phyloP scores from a whole-genome alignment of 495 filamentous ascomycete genomes.

The Aspergillus kassunensis region DNA sequence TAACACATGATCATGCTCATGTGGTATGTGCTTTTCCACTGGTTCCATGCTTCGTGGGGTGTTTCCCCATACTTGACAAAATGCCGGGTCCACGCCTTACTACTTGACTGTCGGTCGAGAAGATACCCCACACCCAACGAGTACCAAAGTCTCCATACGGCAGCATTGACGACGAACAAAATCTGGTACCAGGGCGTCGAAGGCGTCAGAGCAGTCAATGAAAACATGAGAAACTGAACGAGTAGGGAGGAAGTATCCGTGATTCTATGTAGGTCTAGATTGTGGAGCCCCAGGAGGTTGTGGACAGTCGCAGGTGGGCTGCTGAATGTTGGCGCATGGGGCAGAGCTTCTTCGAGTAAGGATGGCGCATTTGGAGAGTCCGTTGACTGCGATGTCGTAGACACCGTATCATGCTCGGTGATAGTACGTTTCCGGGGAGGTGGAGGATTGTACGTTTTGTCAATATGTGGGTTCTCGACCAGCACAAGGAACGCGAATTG shows the following conservation, averaged over 20 bases:
- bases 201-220: conserved; percentile 70
- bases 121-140: conserved; percentile 83
- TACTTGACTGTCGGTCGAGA: conserved; percentile 77
- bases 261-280: conserved; percentile 81
- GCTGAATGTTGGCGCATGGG: conserved; percentile 37
- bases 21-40: conserved; percentile 97
- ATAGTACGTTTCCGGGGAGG: conserved; percentile 61
- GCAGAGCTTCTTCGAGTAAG: conserved; percentile 34
- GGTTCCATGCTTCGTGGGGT: conserved; percentile 86
- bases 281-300: conserved; percentile 73
- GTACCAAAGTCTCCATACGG: conserved; percentile 87
- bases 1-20: conserved; percentile 87
- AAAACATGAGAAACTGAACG: conserved; percentile 66
- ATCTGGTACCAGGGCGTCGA: conserved; percentile 67
- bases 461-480: conserved; percentile 96
- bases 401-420: conserved; percentile 34
- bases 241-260: conserved; percentile 78
- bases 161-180: conserved; percentile 76
- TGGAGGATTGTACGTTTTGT: conserved; percentile 94
- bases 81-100: conserved; percentile 92
- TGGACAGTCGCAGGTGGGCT: conserved; percentile 64
- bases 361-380: conserved; percentile 35
- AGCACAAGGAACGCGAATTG: conserved; percentile 88
- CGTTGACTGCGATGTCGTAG: conserved; percentile 29
- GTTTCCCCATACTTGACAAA: conserved; percentile 95